Percentiles rank a stretch among this genome's conserved stretches.
These are phyloP conservation scores for Clavispora phyllophila DNA, from an alignment of 805 yeast genomes.

Conservation along the genomic window DNA sequence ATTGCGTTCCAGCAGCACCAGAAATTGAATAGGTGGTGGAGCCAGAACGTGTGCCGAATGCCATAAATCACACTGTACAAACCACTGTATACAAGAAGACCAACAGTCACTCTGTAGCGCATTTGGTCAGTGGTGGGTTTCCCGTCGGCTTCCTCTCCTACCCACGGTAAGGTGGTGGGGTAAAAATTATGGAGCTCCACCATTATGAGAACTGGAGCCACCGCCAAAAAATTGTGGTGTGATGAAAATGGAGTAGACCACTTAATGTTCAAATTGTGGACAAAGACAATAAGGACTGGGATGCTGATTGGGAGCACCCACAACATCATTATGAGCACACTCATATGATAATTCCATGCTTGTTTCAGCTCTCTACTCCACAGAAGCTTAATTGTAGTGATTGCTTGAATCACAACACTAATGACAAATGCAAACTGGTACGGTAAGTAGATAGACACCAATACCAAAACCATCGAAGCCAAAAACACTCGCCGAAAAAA, in stretches of 20 bases:
- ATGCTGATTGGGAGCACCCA: slow-evolving; percentile 77
- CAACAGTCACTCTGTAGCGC: slow-evolving; percentile 15
- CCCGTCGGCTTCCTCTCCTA: slow-evolving; percentile 1
- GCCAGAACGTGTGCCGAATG: slow-evolving; percentile 75
- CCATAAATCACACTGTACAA: slow-evolving; percentile 70
- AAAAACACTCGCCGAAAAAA: slow-evolving; percentile 21
- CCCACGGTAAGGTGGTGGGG: slow-evolving; percentile 34
- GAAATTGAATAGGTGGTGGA: slow-evolving; percentile 71
- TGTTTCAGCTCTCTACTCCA: slow-evolving; percentile 6
- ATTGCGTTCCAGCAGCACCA: slow-evolving; percentile 44
- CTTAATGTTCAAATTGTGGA: slow-evolving; percentile 68
- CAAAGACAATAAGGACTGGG: slow-evolving; percentile 75
- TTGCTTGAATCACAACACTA: slow-evolving; percentile 51
- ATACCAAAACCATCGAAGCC: slow-evolving; percentile 31
- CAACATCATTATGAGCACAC: slow-evolving; percentile 61
- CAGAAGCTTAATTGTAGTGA: slow-evolving; percentile 41
- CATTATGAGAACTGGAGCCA: slow-evolving; percentile 64
- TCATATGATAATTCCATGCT: slow-evolving; percentile 54
- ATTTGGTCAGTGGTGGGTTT: slow-evolving; percentile 2
- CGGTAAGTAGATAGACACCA: slow-evolving; percentile 63
- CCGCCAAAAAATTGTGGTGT: slow-evolving; percentile 77
- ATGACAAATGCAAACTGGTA: slow-evolving; percentile 74
- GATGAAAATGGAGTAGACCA: slow-evolving; percentile 86
- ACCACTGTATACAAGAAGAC: slow-evolving; percentile 46
- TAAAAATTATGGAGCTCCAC: slow-evolving; percentile 44